Base-by-base conservation (phyloP, 768 basidiomycete genomes). In the Mycena belliarum region DNA sequence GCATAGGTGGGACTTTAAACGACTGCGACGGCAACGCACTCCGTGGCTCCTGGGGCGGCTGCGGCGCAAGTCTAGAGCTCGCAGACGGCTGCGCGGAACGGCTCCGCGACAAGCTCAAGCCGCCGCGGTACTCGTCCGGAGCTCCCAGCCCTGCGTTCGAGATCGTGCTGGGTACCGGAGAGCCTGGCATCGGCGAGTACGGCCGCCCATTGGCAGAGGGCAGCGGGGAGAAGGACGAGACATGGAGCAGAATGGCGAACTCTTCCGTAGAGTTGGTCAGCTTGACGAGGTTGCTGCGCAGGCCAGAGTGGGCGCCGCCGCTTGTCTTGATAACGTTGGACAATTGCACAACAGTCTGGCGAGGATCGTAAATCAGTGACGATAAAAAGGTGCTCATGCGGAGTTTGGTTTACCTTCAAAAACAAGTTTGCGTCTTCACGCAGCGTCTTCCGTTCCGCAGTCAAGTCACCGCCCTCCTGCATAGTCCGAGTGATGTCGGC, bases 211-310 rank as follows among this genome's bases (percentile, higher is more conserved):
- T 63, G 75, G 73, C 2, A 23, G 63, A 55, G 18, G 82, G 69
- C 4, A 81, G 72, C 11, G 86, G 82, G 41, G 91, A 83, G 63
- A 91, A 85, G 0, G 89, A 91, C 8, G 93, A 93, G 45, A 93
- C 88, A 66, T 93, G 91, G 18, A 95, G 76, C 46, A 96, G 77
- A 63, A 93, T 91, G 47, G 91, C 87, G 65, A 94, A 89, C 69
- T 92, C 92, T 71, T 95, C 87, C 12, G 93, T 93, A 14, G 87
- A 82, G 65, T 91, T 89, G 21, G 88, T 91, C 55, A 97, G 79
- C 61, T 83, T 82, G 38, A 87, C 82, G 76, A 93, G 86, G 66
- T 86, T 85, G 52, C 76, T 81, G 57, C 90, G 83, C 41, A 95
- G 76, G 29, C 12, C 7, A 32, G 84, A 81, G 47, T 86, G 82